Conservation (phyloP, 768 basidiomycete species). For the Psilocybe azurescens region DNA sequence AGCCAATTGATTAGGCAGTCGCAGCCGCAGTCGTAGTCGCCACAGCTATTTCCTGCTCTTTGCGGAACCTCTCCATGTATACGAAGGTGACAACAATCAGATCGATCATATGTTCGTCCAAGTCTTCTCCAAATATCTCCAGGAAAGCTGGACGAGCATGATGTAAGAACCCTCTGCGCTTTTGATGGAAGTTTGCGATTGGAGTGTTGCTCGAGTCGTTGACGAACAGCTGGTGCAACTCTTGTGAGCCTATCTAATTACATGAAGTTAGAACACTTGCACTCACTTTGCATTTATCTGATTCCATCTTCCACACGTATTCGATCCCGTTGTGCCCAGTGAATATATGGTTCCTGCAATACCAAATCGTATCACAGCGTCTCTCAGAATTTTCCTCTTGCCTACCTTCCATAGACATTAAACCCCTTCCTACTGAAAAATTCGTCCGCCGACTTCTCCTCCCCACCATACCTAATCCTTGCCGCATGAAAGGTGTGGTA, state of each 20-base stretch:
- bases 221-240: conserved; percentile 1
- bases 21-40: too few relatives aligned
- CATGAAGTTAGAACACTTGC: background rate
- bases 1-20: too few relatives aligned
- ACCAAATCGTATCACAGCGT: background rate
- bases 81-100: conserved; percentile 21
- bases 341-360: conserved; percentile 35
- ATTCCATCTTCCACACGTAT: conserved; percentile 14
- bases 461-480: conserved; percentile 10
- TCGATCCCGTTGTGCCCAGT: conserved; percentile 32
- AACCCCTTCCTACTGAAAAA: conserved; percentile 24
- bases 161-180: background rate
- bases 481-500: conserved; percentile 16
- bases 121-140: conserved; percentile 17
- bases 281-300: conserved; percentile 8
- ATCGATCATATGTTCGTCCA: conserved; percentile 16
- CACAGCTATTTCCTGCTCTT: conserved; percentile 8
- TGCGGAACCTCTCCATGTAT: conserved; percentile 20
- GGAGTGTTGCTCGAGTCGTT: conserved; percentile 6
- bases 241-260: background rate
- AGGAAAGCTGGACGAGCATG: conserved; percentile 16
- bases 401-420: background rate
- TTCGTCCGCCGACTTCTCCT: background rate
- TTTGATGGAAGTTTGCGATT: conserved; percentile 11
- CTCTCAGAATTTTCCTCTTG: background rate